Conservation (phyloP, 2,329 filamentous ascomycete genomes). For the Penicillium hesseltinei region DNA sequence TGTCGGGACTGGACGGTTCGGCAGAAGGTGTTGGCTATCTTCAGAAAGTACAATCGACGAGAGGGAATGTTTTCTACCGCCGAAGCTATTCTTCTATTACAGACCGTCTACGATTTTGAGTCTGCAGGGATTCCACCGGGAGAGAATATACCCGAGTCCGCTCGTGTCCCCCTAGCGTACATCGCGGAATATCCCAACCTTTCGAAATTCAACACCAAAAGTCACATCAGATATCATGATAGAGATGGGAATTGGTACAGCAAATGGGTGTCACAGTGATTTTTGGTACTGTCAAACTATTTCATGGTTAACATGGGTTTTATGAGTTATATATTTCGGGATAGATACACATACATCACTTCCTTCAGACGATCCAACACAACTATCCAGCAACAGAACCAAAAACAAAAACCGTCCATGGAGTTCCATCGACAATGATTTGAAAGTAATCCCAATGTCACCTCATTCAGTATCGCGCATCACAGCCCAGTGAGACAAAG, state of each 20-base stretch:
- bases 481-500: conserved; percentile 3
- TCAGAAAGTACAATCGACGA: conserved; percentile 1
- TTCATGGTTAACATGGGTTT: not conserved
- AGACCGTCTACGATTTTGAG: conserved; percentile 1
- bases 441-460: not conserved
- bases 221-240: not conserved
- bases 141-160: not conserved
- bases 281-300: not conserved
- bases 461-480: not conserved
- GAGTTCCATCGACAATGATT: not conserved
- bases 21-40: not conserved
- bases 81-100: not conserved
- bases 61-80: conserved; percentile 1
- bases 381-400: not conserved
- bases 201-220: not conserved
- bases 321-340: not conserved
- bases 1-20: conserved; percentile 6
- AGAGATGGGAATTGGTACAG: not conserved
- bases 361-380: not conserved
- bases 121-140: not conserved
- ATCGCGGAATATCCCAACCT: not conserved
- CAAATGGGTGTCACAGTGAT: not conserved
- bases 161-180: conserved; percentile 14
- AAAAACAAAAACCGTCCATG: not conserved
- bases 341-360: not conserved